Conservation (phyloP, 345 rosid genomes). For the Rhizophora apiculata region DNA sequence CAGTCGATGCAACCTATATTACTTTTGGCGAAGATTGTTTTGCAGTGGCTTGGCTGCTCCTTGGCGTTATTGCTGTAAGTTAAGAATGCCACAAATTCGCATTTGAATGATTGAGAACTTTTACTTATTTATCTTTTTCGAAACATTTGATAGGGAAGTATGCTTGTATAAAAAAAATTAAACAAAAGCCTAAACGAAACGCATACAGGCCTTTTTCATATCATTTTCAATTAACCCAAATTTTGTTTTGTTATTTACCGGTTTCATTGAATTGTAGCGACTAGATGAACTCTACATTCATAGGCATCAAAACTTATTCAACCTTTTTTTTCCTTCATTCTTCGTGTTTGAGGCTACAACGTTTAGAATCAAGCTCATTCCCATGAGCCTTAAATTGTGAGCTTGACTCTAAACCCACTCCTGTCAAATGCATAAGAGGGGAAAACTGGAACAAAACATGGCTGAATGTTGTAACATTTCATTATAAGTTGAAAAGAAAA, state of each 20-base stretch:
- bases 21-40: neutral
- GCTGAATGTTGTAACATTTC: too few species aligned
- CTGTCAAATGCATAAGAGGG: too few species aligned
- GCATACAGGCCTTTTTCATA: neutral
- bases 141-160: neutral
- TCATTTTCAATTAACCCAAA: neutral
- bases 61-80: too few species aligned
- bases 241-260: neutral
- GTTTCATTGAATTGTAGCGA: neutral
- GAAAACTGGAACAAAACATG: neutral
- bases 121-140: neutral
- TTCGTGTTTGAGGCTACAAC: too few species aligned
- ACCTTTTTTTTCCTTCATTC: too few species aligned
- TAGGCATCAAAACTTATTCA: too few species aligned
- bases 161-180: neutral
- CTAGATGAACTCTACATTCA: too few species aligned
- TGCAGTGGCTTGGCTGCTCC: too few species aligned
- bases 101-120: neutral
- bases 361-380: too few species aligned
- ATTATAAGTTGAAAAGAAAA: too few species aligned
- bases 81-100: neutral
- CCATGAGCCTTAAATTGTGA: too few species aligned
- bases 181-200: neutral
- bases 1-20: neutral
- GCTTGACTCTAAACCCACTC: too few species aligned